phyloP scores from a whole-genome alignment of 441 rosid species.

The Bruguiera hainesii region DNA sequence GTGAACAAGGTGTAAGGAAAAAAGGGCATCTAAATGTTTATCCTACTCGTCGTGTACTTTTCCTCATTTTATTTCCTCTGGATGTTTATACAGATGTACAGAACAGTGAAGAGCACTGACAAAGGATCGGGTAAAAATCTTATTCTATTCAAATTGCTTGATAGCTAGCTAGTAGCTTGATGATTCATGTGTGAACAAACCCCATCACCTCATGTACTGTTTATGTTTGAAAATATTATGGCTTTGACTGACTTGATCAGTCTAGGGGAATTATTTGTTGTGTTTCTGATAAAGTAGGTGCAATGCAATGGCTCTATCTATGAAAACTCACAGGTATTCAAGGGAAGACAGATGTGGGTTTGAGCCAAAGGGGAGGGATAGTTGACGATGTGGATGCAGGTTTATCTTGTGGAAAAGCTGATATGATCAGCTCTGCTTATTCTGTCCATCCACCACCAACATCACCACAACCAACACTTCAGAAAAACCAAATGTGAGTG shows the following conservation, averaged over 20 bases:
- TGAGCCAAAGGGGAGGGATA: constrained; percentile 33
- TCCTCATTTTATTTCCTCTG: constrained; percentile 9
- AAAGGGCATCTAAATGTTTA: constrained; percentile 44
- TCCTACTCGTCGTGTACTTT: constrained; percentile 34
- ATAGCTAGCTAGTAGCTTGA: not conserved
- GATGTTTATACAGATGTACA: constrained; percentile 88
- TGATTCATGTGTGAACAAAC: constrained; percentile 17
- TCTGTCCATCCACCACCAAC: constrained; percentile 23
- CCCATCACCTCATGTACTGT: constrained; percentile 19
- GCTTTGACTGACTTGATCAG: constrained; percentile 18
- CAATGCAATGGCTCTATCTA: constrained; percentile 15
- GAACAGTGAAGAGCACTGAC: constrained; percentile 98
- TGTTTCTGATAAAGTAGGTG: constrained; percentile 33
- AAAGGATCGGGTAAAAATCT: constrained; percentile 67
- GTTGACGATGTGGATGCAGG: constrained; percentile 27
- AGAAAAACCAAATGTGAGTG: constrained; percentile 27
- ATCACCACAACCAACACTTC: constrained; percentile 23
- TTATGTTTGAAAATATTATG: constrained; percentile 10
- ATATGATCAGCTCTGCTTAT: constrained; percentile 21
- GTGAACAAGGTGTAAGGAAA: constrained; percentile 44
- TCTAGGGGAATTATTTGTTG: constrained; percentile 28
- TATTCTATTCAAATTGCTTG: constrained; percentile 17
- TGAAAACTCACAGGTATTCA: constrained; percentile 41
- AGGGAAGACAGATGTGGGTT: constrained; percentile 40
- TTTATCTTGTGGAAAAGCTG: constrained; percentile 31